Percentiles rank a stretch among this genome's conserved stretches.
phyloP scores from a whole-genome alignment of 2,329 filamentous ascomycete species.

The Cryphonectria carpinicola region DNA sequence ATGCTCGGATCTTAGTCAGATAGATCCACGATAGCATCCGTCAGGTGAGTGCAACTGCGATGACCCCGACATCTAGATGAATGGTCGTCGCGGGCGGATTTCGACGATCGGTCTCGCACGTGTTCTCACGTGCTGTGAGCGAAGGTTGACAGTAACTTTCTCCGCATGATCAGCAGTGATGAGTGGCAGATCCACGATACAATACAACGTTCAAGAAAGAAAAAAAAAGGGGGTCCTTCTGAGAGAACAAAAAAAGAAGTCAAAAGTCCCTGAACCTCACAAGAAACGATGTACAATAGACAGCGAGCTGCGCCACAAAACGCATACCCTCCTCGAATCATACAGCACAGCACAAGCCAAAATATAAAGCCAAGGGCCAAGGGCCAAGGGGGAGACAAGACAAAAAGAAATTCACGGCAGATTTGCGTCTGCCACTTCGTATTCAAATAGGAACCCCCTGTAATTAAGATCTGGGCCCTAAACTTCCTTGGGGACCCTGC shows the following conservation, averaged over 20 bases:
- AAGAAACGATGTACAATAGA: background rate
- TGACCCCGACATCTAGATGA: background rate
- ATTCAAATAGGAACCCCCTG: background rate
- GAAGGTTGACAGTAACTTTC: conserved; percentile 6
- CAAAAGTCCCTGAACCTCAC: background rate
- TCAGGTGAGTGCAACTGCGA: background rate
- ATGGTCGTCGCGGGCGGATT: background rate
- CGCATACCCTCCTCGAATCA: background rate
- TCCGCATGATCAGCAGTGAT: conserved; percentile 7
- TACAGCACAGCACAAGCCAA: background rate
- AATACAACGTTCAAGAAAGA: background rate
- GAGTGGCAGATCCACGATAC: background rate
- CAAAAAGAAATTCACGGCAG: background rate
- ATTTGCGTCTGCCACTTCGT: conserved; percentile 2
- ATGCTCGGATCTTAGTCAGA: background rate
- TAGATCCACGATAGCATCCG: background rate
- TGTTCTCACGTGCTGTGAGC: background rate
- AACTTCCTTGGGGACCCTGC: background rate
- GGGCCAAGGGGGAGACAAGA: background rate
- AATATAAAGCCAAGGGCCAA: background rate
- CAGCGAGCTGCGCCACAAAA: background rate
- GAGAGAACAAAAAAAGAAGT: too few relatives aligned
- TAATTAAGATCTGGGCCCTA: conserved; percentile 1
- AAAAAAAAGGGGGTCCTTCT: background rate
- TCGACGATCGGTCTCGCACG: background rate